Evolutionary conservation across 2,329 filamentous ascomycete genomes (phyloP), one percentile per base, ranked within the genome.

Genomic region (Botrytis fragariae): DNA sequence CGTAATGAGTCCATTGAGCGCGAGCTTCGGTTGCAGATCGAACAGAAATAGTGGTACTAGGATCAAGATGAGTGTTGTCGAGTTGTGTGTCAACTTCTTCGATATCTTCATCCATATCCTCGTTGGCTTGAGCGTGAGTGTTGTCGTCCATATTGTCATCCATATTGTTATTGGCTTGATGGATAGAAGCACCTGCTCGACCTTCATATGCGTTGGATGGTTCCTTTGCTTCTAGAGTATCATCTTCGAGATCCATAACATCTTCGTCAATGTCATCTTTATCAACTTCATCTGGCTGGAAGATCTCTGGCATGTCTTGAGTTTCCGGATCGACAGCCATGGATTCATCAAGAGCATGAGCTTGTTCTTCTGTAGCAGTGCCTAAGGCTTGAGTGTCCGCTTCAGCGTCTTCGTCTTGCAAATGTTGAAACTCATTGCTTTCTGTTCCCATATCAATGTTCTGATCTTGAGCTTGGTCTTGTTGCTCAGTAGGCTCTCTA

Each of bases 301-400:
- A 82, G 74, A 86, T 84, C 71, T 89, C 89, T 1, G 90, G 88
- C 80, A 91, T 83, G 70, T 88, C 86, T 72, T 90, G 83, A 62
- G 83, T 86, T 68, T 92, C 88, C 37, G 91, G 87, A 71, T 97
- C 93, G 73, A 97, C 89, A 2, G 93, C 95, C 89, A 97, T 96
- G 67, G 92, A 90, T 77, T 98, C 93, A 79, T 98, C 93, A 72
- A 99, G 87, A 10, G 93, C 91, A 77, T 91, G 91, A 4, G 92
- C 92, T 81, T 98, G 93, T 39, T 99, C 95, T 75, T 97, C 92
- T 18, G 90, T 92, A 8, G 95, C 93, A 57, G 93, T 91, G 48
- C 96, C 97, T 79, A 99, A 88, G 22, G 96, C 96, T 83, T 99
- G 96, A 1, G 94, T 91, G 81, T 98, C 95, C n/a, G 92, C 89